Percentiles rank a stretch among this genome's conserved stretches.
These are phyloP conservation scores for Aspergillus aculeatus DNA, from an alignment of 2,329 filamentous ascomycete genomes.

Conservation along the genomic window DNA sequence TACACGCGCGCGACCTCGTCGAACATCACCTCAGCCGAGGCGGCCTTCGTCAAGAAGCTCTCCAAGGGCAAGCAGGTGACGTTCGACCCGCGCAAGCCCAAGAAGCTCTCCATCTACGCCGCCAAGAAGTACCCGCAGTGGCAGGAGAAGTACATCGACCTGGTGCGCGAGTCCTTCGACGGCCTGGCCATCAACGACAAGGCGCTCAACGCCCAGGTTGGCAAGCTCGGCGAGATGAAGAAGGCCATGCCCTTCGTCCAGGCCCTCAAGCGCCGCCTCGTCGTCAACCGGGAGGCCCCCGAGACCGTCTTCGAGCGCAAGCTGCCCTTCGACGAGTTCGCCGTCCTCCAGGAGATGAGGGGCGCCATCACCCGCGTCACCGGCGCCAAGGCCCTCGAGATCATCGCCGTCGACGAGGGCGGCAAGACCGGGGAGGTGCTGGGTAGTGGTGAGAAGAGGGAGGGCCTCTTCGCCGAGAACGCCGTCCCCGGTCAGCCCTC, in stretches of 20 bases:
- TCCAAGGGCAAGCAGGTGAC: slow-evolving; percentile 82
- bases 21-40: slow-evolving; percentile 83
- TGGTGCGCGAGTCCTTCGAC: slow-evolving; percentile 71
- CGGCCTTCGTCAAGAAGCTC: slow-evolving; percentile 73
- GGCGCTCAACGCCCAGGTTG: slow-evolving; percentile 71
- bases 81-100: slow-evolving; percentile 89
- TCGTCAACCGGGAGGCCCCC: slow-evolving; percentile 63
- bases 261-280: slow-evolving; percentile 76
- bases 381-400: slow-evolving; percentile 67
- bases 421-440: slow-evolving; percentile 49
- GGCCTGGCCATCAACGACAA: slow-evolving; percentile 72
- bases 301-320: slow-evolving; percentile 76
- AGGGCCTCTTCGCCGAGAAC: slow-evolving; percentile 64
- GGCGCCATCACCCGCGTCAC: slow-evolving; percentile 74
- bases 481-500: slow-evolving; percentile 80
- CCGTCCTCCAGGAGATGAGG: slow-evolving; percentile 74
- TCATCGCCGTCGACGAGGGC: slow-evolving; percentile 67
- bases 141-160: slow-evolving; percentile 87
- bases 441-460: slow-evolving; percentile 54
- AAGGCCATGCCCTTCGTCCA: slow-evolving; percentile 98
- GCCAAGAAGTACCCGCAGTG: slow-evolving; percentile 79
- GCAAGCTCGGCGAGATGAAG: slow-evolving; percentile 80
- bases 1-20: slow-evolving; percentile 75
- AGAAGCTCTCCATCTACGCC: slow-evolving; percentile 84
- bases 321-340: slow-evolving; percentile 80